These are phyloP conservation scores for Harringtonia aguacate DNA, from an alignment of 2,329 filamentous ascomycete genomes.

Conservation along the genomic window DNA sequence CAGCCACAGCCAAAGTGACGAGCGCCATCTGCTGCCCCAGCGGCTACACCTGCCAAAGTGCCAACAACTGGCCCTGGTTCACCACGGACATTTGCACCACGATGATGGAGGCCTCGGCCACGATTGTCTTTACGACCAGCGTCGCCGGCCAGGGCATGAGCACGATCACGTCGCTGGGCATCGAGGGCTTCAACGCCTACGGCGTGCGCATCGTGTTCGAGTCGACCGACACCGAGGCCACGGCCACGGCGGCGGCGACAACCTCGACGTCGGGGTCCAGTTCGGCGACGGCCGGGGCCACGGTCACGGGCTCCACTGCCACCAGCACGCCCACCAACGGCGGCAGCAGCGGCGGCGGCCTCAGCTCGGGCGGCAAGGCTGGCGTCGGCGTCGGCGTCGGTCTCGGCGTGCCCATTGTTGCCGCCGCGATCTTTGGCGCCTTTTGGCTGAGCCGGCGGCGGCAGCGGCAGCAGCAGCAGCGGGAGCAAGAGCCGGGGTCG, in stretches of 20 bases:
- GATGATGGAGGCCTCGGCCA: neutral
- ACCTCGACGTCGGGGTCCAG: neutral
- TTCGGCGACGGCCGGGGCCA: neutral
- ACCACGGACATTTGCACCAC: constrained; percentile 3
- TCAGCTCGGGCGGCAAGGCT: constrained; percentile 23
- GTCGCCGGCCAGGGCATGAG: neutral
- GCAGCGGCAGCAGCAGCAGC: too few species aligned
- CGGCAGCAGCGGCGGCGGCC: constrained; percentile 4
- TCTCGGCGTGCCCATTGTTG: constrained; percentile 20
- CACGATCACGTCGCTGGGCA: neutral
- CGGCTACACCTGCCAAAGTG: constrained; percentile 3
- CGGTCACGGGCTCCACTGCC: neutral
- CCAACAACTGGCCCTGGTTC: constrained; percentile 1
- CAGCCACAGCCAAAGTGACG: neutral
- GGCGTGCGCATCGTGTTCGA: constrained; percentile 7
- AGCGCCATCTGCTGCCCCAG: constrained; percentile 5
- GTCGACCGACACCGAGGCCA: too few species aligned
- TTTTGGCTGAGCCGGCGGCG: too few species aligned
- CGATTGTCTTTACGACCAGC: constrained; percentile 2
- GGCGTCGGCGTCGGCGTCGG: constrained; percentile 24
- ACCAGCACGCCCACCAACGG: neutral
- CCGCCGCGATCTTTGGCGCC: too few species aligned
- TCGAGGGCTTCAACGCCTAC: constrained; percentile 7
- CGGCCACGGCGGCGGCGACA: constrained; percentile 1
- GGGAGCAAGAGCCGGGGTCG: too few species aligned